Evolutionary conservation across 768 basidiomycete species (phyloP).

Genomic region (Mycena chlorophos): DNA sequence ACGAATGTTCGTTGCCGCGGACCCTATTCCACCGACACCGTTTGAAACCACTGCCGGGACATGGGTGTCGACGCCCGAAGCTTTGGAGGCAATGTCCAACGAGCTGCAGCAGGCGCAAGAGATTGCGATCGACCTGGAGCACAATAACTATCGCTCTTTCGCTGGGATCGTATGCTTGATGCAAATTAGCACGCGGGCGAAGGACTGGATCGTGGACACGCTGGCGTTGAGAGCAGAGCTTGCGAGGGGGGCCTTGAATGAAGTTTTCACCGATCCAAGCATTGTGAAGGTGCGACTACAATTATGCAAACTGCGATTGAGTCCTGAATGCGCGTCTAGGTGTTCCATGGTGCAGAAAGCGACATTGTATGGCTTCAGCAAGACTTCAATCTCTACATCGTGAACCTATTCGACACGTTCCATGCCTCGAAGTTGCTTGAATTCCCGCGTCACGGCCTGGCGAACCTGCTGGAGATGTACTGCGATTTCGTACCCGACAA

Average conservation of each 20-base stretch:
- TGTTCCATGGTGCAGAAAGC: conserved; percentile 92
- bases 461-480: conserved; percentile 81
- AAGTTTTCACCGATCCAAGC: conserved; percentile 80
- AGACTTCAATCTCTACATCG: conserved; percentile 90
- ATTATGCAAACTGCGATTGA: neutral
- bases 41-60: conserved; percentile 70
- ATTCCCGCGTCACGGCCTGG: conserved; percentile 81
- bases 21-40: conserved; percentile 53
- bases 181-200: conserved; percentile 81
- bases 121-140: conserved; percentile 92
- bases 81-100: conserved; percentile 63
- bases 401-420: conserved; percentile 96
- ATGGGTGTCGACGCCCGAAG: conserved; percentile 62
- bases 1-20: conserved; percentile 56
- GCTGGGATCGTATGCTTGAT: conserved; percentile 89
- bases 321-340: conserved; percentile 46
- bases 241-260: conserved; percentile 58
- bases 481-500: conserved; percentile 92
- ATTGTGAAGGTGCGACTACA: conserved; percentile 72
- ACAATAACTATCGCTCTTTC: conserved; percentile 86
- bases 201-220: conserved; percentile 88
- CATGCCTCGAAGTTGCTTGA: conserved; percentile 90
- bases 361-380: conserved; percentile 97
- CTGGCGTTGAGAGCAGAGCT: conserved; percentile 74
- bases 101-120: conserved; percentile 67